A percentile compares a stretch with the other conserved stretches of the same genome.
Conservation (phyloP, 805 yeast species). For the Zygotorulaspora sp. region DNA sequence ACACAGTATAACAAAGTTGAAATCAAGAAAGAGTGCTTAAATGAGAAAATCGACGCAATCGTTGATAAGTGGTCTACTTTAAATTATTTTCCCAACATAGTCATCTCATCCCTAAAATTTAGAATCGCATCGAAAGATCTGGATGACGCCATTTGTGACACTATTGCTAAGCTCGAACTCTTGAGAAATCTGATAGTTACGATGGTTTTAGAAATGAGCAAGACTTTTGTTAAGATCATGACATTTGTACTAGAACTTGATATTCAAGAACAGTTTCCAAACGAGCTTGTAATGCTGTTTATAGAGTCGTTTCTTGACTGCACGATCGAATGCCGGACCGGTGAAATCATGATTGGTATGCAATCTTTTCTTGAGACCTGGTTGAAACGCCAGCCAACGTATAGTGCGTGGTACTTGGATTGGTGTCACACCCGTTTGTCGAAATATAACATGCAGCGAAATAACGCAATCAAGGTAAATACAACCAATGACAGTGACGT, state of each 20-base stretch:
- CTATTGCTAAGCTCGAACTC: constrained; percentile 9
- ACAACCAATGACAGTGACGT: constrained; percentile 1
- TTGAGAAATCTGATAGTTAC: constrained; percentile 13
- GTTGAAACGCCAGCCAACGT: constrained; percentile 8
- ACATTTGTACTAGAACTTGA: constrained; percentile 5
- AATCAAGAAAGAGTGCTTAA: background rate
- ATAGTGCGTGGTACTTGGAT: constrained; percentile 6
- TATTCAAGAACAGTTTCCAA: constrained; percentile 4
- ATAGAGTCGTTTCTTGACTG: constrained; percentile 13
- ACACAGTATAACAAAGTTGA: constrained; percentile 9
- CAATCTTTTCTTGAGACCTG: constrained; percentile 10
- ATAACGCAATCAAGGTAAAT: constrained; percentile 2
- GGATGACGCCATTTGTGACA: background rate
- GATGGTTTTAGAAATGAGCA: constrained; percentile 15
- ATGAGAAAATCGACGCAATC: constrained; percentile 1
- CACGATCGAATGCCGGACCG: constrained; percentile 15
- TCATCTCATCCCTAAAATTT: constrained; percentile 12
- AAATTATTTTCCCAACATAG: constrained; percentile 16
- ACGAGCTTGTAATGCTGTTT: constrained; percentile 2
- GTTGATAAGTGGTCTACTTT: constrained; percentile 11
- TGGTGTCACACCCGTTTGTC: constrained; percentile 8
- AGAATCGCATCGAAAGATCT: constrained; percentile 4
- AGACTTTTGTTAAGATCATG: constrained; percentile 11
- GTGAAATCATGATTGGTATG: constrained; percentile 19
- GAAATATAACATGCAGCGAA: constrained; percentile 7